Percentiles rank a stretch among this genome's conserved stretches.
phyloP scores from a whole-genome alignment of 331 rosid species.

The Stylosanthes scabra region DNA sequence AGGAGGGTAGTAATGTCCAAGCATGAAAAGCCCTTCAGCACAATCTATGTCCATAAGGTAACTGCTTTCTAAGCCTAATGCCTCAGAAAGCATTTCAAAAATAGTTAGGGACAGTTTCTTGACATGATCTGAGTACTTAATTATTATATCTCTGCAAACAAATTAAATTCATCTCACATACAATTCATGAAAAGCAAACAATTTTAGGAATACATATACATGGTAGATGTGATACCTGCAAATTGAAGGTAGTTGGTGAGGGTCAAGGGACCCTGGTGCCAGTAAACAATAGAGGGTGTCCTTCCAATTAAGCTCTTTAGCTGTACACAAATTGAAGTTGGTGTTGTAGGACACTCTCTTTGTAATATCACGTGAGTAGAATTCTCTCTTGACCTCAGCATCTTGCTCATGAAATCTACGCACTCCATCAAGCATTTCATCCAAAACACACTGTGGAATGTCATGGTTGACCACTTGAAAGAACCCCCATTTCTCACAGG shows the following conservation, averaged over 20 bases:
- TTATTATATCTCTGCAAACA: constrained; percentile 27
- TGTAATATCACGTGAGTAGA: constrained; percentile 22
- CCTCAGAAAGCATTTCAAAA: constrained; percentile 31
- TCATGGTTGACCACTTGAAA: constrained; percentile 29
- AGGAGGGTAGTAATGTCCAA: constrained; percentile 26
- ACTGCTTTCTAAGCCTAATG: constrained; percentile 30
- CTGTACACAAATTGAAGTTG: constrained; percentile 24
- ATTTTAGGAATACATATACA: no score
- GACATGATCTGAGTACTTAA: neutral
- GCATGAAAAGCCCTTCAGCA: constrained; percentile 26
- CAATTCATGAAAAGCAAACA: neutral
- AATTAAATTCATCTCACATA: neutral
- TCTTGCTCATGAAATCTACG: constrained; percentile 34
- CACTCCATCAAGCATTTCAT: constrained; percentile 30
- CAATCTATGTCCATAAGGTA: constrained; percentile 33
- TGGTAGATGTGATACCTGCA: neutral
- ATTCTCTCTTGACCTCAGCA: constrained; percentile 22
- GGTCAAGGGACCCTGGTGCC: constrained; percentile 14
- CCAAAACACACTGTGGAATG: constrained; percentile 23
- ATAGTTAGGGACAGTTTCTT: constrained; percentile 3
- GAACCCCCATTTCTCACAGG: constrained; percentile 34
- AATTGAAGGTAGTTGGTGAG: constrained; percentile 24
- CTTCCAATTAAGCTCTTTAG: constrained; percentile 25
- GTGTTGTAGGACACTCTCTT: constrained; percentile 20
- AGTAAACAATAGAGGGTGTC: constrained; percentile 19